Conservation (phyloP, 208 protist genomes). For the Trypanosoma platydactyli region DNA sequence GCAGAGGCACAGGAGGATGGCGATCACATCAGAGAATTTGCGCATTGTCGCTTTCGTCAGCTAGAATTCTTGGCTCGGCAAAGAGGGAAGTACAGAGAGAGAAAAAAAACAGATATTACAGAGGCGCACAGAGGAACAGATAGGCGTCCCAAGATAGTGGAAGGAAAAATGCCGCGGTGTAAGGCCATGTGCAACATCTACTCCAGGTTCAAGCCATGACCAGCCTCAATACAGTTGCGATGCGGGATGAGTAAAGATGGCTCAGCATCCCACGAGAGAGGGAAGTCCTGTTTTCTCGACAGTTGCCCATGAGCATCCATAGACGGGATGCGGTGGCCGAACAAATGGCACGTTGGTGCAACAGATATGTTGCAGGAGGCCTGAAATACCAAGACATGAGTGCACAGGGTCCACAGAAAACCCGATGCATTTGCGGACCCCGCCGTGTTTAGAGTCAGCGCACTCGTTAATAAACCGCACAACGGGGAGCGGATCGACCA, state of each 20-base stretch:
- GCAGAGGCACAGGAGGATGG: too few relatives aligned
- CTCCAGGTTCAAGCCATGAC: too few relatives aligned
- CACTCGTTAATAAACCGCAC: constrained; percentile 15
- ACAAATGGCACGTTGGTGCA: neutral
- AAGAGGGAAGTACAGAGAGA: too few relatives aligned
- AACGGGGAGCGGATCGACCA: constrained; percentile 16
- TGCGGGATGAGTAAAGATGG: neutral
- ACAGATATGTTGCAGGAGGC: constrained; percentile 16
- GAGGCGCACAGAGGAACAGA: too few relatives aligned
- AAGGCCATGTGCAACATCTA: too few relatives aligned
- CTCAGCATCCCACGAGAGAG: neutral
- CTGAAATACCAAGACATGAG: constrained; percentile 26
- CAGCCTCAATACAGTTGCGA: too few relatives aligned
- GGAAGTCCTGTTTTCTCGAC: constrained; percentile 16
- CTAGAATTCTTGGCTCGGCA: too few relatives aligned
- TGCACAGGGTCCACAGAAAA: constrained; percentile 18
- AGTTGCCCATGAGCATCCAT: constrained; percentile 26
- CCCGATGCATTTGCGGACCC: constrained; percentile 15
- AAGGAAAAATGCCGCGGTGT: too few relatives aligned
- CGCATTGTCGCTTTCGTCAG: too few relatives aligned
- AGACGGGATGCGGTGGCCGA: constrained; percentile 27
- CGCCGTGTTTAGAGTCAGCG: constrained; percentile 8
- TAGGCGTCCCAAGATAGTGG: too few relatives aligned
- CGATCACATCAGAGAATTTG: too few relatives aligned
- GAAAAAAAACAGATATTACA: too few relatives aligned